Percentiles rank a stretch among this genome's conserved stretches.
phyloP scores from a whole-genome alignment of 768 basidiomycete species.

The Tylopilus sp. region DNA sequence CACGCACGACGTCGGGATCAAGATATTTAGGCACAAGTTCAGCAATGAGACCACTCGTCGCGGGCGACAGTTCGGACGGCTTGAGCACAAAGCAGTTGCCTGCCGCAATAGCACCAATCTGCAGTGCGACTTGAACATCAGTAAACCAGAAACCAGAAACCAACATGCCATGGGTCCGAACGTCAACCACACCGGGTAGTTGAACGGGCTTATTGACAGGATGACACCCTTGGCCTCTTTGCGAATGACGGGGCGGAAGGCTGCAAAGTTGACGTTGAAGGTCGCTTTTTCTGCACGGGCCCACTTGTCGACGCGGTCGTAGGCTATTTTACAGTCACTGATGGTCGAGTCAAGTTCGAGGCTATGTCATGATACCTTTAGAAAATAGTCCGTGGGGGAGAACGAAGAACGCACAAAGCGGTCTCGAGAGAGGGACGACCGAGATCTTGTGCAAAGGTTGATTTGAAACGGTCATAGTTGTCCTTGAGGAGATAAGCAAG shows the following conservation, averaged over 20 bases:
- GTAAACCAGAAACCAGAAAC: neutral
- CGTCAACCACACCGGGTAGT: slow-evolving; percentile 64
- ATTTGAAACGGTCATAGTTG: slow-evolving; percentile 57
- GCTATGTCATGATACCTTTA: slow-evolving; percentile 33
- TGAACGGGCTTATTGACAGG: slow-evolving; percentile 70
- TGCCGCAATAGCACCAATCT: slow-evolving; percentile 72
- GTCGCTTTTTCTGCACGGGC: slow-evolving; percentile 56
- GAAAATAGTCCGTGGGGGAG: neutral
- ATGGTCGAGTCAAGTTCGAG: slow-evolving; percentile 57
- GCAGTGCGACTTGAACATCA: slow-evolving; percentile 13
- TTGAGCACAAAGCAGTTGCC: slow-evolving; percentile 73
- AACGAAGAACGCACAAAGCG: slow-evolving; percentile 38
- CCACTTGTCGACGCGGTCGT: slow-evolving; percentile 72
- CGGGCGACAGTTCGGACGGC: slow-evolving; percentile 68
- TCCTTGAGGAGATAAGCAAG: slow-evolving; percentile 73
- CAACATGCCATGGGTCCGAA: slow-evolving; percentile 53
- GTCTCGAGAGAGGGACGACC: slow-evolving; percentile 60
- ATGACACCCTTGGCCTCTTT: slow-evolving; percentile 79
- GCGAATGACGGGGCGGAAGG: slow-evolving; percentile 60
- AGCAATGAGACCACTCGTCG: slow-evolving; percentile 52
- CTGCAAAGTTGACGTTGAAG: slow-evolving; percentile 52
- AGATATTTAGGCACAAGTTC: slow-evolving; percentile 75
- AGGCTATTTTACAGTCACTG: slow-evolving; percentile 52
- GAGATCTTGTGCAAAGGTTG: slow-evolving; percentile 58
- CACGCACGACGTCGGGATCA: slow-evolving; percentile 58